Base-by-base conservation (phyloP, 257 asterid genomes). In the Rauvolfia tetraphylla region DNA sequence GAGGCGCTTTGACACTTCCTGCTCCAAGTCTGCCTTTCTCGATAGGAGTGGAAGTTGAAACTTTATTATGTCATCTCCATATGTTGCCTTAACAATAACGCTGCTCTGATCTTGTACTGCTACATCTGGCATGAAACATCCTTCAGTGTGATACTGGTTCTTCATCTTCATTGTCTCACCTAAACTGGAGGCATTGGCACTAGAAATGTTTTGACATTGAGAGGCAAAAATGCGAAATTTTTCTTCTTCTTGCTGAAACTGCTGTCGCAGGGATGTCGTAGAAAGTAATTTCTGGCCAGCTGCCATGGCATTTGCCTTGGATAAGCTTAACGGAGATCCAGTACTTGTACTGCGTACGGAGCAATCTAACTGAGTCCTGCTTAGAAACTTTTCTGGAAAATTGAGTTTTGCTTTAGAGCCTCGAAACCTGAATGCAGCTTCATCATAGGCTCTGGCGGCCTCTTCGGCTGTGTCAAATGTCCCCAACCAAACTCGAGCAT, bases 401-500 rank as follows among this genome's bases (percentile, higher is more conserved):
- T 84, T 84, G 17, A 84, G 82, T 49, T 76, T 84, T 2, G 88
- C 88, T 75, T 71, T 76, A 58, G 22, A 79, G 48, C 88, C 88
- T 81, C 84, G 71, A 36, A 84, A 70, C 56, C 81, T 79, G 69
- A 84, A 54, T n/a, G 88, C 88, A 27, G 86, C 88, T 73, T 74
- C 79, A 67, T 84, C 88, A 68, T 84, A 84, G 0, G 86, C 86
- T 74, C 68, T 74, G 7, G 88, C 88, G 27, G 88, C 88, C 0
- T 48, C 85, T 66, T 84, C 88, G 5, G 88, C 86, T 42, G 88
- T 84, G 4, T 81, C 84, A 27, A 84, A 84, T 34, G 88, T 84
- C 12, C 88, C 88, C 46, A 84, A 38, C 88, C 88, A 81, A 75
- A 84, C 79, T 18, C 88, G 74, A 6, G 85, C 80, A 9, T 81